These are phyloP conservation scores for Solanum piurae DNA, from an alignment of 257 asterid genomes.

Conservation along the genomic window DNA sequence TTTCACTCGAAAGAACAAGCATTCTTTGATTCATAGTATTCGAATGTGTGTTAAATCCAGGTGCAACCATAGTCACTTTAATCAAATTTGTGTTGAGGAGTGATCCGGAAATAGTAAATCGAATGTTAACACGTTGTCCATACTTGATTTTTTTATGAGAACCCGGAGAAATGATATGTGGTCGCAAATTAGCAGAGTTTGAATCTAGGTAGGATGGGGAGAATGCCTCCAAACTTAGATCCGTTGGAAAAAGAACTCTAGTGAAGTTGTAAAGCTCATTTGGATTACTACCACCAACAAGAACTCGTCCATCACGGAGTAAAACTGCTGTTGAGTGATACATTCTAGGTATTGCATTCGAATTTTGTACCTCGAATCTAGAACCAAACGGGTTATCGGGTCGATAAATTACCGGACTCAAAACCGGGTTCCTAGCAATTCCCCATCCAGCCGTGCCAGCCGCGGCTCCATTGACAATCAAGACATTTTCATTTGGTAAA, in stretches of 20 bases:
- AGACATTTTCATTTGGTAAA: constrained; percentile 26
- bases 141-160: constrained; percentile 5
- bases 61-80: constrained; percentile 25
- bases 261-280: constrained; percentile 7
- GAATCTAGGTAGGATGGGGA: constrained; percentile 22
- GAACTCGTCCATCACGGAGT: constrained; percentile 30
- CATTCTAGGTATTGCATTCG: constrained; percentile 20
- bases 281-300: constrained; percentile 33
- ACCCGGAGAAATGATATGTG: constrained; percentile 4
- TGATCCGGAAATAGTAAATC: not conserved
- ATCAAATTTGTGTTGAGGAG: not conserved
- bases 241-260: constrained; percentile 14
- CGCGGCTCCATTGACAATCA: constrained; percentile 33
- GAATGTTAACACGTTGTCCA: not conserved
- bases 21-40: constrained; percentile 38
- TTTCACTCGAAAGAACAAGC: constrained; percentile 1
- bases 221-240: constrained; percentile 19
- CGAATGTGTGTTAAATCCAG: constrained; percentile 30
- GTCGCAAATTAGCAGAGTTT: not conserved
- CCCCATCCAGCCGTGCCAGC: constrained; percentile 30
- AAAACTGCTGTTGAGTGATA: constrained; percentile 29
- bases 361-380: constrained; percentile 15
- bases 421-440: constrained; percentile 18
- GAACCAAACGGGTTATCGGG: not conserved
- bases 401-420: constrained; percentile 20